Base-by-base conservation (phyloP, 257 asterid genomes). In the Linaria vulgaris region DNA sequence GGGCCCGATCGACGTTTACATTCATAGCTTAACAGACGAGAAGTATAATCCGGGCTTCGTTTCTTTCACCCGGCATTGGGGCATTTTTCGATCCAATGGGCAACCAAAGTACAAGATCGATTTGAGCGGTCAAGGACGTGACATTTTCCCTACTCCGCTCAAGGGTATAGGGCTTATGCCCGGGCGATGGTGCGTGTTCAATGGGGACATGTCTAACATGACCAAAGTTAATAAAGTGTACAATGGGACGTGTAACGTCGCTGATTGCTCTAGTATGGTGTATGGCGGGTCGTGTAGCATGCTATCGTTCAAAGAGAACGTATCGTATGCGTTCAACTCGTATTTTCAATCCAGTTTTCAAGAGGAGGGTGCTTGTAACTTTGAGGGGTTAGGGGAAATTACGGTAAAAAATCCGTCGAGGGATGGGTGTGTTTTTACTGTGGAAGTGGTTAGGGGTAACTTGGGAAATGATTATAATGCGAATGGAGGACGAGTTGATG, bases 61-160 rank as follows among this genome's bases (percentile, higher is more conserved):
- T 1, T 4, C 58, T 1, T 79, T 74, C 46, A 79, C 74, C 44
- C 75, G 86, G 0, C 91, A 84, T 41, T 84, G 89, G 87, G 95
- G 88, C 5, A 66, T 87, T 21, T 87, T 78, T 64, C 21, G 46
- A 20, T 64, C 75, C 24, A 76, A 76, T 41, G 95, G 88, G 5
- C 65, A 73, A 13, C 87, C 95, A 0, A 87, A 87, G 39, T 84
- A 53, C 76, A 70, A 72, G 39, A 46, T 84, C 11, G 95, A 84
- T 43, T 70, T 87, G 19, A 39, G 65, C 0, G 86, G 91, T 8
- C 34, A 70, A 15, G 86, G 79, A 1, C 47, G 69, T 0, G 68
- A 70, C 0, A 59, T 61, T 2, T 68, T 20, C 23, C 92, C 89
- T 1, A 41, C 70, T n/a, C 63, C 45, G 12, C 90, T 88, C 10